Base-by-base conservation (phyloP, 2,329 filamentous ascomycete species). In the Xylariales sp. region DNA sequence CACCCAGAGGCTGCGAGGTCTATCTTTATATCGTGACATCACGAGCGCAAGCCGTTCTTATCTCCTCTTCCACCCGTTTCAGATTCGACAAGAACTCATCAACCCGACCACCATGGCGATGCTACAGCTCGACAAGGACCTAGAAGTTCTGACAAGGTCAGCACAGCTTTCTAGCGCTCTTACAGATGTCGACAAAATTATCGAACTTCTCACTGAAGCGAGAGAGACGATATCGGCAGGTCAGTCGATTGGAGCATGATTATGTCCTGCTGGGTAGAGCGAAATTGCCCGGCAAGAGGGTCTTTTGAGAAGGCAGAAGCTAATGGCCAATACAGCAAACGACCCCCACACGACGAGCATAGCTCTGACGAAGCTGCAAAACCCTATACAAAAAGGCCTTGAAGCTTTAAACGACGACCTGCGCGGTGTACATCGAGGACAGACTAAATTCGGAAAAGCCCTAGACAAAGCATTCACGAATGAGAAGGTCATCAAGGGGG, bases 391-490 rank as follows among this genome's bases (percentile, higher is more conserved):
- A 55, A 72, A 83, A 36, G 81, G 83, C 2, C 83, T 97, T 43
- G 88, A 95, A 27, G 74, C 78, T 24, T 80, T 95, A 27, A 91
- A 85, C 49, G 81, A 85, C 37, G 83, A 88, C 52, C 66, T 97
- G 34, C 93, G 88, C 59, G 85, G 88, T 39, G 82, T 93, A 3
- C 85, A 94, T 51, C 84, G 83, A 46, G 82, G 83, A 3, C 82
- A 95, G 41, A 88, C 83, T 59, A 84, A 83, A 48, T 95, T 94
- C 61, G 82, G 82, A 49, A 95, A 90, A 57, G 80, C 86, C 5
- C 69, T 98, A 20, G 88, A 95, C 60, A 88, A 84, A 71, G 86
- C 54, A n/a, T 76, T 84, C 53, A 84, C 81, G 56, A 83, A 83
- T 64, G 75, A 78, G 44, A 76, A 76, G 45, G 78, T 81, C n/a